phyloP scores from a whole-genome alignment of 2,329 filamentous ascomycete species.

The Colletotrichum noveboracense region DNA sequence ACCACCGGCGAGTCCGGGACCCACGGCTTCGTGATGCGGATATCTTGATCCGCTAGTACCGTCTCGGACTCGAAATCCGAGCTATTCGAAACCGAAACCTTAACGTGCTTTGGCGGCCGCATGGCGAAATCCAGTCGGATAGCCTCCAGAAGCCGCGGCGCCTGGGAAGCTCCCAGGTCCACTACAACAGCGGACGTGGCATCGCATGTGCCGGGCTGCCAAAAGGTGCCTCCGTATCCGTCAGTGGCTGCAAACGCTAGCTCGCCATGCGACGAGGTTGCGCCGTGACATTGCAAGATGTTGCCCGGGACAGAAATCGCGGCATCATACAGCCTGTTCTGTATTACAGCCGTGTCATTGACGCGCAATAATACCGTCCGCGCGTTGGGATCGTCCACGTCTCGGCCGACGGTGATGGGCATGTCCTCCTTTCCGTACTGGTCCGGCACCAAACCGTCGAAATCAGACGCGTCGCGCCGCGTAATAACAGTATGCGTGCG shows the following conservation, averaged over 20 bases:
- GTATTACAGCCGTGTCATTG: not conserved
- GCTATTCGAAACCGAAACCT: not conserved
- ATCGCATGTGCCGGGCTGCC: not conserved
- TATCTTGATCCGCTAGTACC: not conserved
- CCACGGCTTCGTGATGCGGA: not conserved
- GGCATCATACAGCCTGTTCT: not conserved
- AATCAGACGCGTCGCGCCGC: not conserved
- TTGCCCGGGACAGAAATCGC: not conserved
- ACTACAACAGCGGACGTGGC: not conserved
- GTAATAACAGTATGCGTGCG: constrained; percentile 28
- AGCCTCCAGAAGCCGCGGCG: not conserved
- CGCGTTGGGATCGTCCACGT: not conserved
- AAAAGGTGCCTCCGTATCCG: not conserved
- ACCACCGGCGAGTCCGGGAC: not conserved
- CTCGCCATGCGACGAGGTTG: not conserved
- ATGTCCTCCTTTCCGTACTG: not conserved
- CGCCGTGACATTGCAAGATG: not conserved
- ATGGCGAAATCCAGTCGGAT: not conserved
- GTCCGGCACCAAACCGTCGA: not conserved
- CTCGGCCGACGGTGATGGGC: not conserved
- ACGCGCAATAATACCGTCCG: not conserved
- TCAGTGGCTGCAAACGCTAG: not conserved
- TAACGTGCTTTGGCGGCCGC: not conserved
- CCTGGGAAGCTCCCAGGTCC: not conserved
- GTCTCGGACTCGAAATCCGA: not conserved